phyloP scores from a whole-genome alignment of 2,329 filamentous ascomycete species.

The Ophiocordyceps unilateralis region DNA sequence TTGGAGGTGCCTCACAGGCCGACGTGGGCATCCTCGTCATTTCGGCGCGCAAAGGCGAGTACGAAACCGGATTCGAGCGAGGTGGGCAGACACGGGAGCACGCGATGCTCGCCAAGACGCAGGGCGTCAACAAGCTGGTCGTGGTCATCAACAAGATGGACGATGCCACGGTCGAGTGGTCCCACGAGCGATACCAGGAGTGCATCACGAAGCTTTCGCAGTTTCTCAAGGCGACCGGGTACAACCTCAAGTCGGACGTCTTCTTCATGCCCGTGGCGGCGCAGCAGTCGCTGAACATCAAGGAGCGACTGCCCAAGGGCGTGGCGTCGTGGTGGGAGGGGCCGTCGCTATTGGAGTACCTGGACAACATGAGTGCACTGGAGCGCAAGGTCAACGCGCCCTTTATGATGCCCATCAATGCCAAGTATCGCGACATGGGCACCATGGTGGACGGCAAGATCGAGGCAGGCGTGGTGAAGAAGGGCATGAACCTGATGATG shows the following conservation, averaged over 20 bases:
- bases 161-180: slow-evolving; percentile 91
- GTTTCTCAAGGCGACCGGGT: slow-evolving; percentile 84
- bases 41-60: slow-evolving; percentile 91
- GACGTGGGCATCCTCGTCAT: slow-evolving; percentile 94
- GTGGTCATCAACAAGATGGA: slow-evolving; percentile 99
- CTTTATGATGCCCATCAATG: slow-evolving; percentile 97
- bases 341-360: slow-evolving; percentile 81
- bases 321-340: slow-evolving; percentile 72
- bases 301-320: slow-evolving; percentile 65
- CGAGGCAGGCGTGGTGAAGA: slow-evolving; percentile 85
- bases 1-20: slow-evolving; percentile 82
- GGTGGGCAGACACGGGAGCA: slow-evolving; percentile 96
- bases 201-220: slow-evolving; percentile 74
- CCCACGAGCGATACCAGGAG: slow-evolving; percentile 79
- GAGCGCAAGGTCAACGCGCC: slow-evolving; percentile 94
- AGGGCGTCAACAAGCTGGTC: slow-evolving; percentile 91
- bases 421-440: slow-evolving; percentile 94
- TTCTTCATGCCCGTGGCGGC: slow-evolving; percentile 94
- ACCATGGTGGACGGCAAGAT: slow-evolving; percentile 97
- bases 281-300: slow-evolving; percentile 72
- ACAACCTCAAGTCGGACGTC: slow-evolving; percentile 85
- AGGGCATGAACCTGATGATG: slow-evolving; percentile 71
- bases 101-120: slow-evolving; percentile 93
- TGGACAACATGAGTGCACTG: slow-evolving; percentile 83
- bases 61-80: slow-evolving; percentile 94